Conservation (phyloP, 148 eudicot species). For the Spergularia marina region DNA sequence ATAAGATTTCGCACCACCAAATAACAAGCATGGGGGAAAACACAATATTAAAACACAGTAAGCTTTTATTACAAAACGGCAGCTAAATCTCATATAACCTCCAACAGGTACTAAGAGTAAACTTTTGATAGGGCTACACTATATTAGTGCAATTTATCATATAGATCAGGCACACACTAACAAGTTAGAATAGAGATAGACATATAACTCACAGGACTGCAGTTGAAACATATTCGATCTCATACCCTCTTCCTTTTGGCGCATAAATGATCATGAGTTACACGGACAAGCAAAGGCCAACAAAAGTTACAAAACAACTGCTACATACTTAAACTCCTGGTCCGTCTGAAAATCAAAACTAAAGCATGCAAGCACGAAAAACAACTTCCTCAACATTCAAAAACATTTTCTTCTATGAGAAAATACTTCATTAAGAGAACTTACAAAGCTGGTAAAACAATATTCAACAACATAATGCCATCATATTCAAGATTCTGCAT, state of each 20-base stretch:
- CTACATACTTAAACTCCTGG: neutral
- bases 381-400: neutral
- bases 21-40: constrained; percentile 4
- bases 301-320: neutral
- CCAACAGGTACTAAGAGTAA: no score
- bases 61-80: neutral
- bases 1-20: constrained; percentile 19
- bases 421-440: no score
- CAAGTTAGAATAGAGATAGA: neutral
- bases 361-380: neutral
- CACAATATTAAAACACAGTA: neutral
- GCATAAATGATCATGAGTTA: neutral
- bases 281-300: neutral
- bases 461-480: neutral
- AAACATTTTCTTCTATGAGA: no score
- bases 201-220: neutral
- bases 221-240: neutral
- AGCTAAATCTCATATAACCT: neutral
- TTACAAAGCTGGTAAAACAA: no score
- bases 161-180: neutral
- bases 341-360: neutral
- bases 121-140: neutral
- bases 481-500: neutral
- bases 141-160: neutral
- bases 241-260: neutral